Evolutionary conservation across 768 basidiomycete genomes (phyloP), one percentile per base, ranked within the genome.

Genomic region (Russula dissimulans): DNA sequence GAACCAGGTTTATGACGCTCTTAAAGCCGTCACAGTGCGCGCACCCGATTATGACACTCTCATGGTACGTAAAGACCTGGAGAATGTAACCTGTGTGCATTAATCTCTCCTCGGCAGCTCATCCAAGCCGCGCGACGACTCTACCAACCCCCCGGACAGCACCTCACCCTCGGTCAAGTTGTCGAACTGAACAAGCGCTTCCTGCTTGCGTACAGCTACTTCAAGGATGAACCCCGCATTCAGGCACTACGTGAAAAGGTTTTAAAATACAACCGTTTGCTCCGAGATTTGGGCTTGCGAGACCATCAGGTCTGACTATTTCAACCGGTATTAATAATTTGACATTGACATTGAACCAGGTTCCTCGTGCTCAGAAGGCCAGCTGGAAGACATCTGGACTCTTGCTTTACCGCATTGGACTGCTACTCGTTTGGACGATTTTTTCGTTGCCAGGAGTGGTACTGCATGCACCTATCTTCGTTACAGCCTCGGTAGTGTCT

Each of bases 1-100:
- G 62, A 86, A 97, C 64, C 75, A 97, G 57, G 86, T 95, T 54
- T 97, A 94, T 67, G 90, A 97, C 68, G 89, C 82, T 22, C 75
- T 99, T 64, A 95, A 97, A 76, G 94, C 94, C 0, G 97, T 99
- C 42, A 99, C 97, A 0, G 82, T 98, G 57, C 79, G 95, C 59
- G 92, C 94, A 15, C 95, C 95, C 0, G 97, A 99, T 72, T 98
- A 91, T 71, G 97, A 99, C 65, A 98, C 95, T 1, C 79, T 99
- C 47, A 97, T 98, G 93, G 97, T 91, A 65, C 57, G 82, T 71
- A 17, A 32, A 53, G 12, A 36, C 32, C 51, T 26, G 31, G 48
- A 34, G 48, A 42, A 3, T 38, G 11, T 22, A 29, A 22, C 12
- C 54, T 43, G 39, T 17, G 8, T 60, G 32, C 10, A 26, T 50